Percentiles rank a stretch among this genome's conserved stretches.
Conservation (phyloP, 768 basidiomycete species). For the Lactifluus volemus region DNA sequence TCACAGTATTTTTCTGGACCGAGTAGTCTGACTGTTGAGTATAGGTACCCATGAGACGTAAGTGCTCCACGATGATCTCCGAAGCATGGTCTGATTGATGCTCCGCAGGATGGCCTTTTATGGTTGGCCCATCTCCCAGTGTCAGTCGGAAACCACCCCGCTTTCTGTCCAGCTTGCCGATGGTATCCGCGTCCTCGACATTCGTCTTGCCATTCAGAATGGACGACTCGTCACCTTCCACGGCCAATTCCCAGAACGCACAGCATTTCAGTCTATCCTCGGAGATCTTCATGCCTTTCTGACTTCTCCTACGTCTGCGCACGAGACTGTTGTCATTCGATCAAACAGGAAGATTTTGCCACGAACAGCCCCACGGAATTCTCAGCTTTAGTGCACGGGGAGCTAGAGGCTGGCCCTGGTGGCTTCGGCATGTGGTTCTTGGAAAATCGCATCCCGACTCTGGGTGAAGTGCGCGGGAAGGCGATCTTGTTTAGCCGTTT, state of each 20-base stretch:
- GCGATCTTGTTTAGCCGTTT: slow-evolving; percentile 83
- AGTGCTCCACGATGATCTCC: slow-evolving; percentile 14
- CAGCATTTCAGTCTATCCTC: slow-evolving; percentile 61
- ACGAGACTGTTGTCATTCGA: slow-evolving; percentile 78
- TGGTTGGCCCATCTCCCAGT: slow-evolving; percentile 82
- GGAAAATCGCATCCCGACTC: slow-evolving; percentile 66
- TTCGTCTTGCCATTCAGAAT: slow-evolving; percentile 64
- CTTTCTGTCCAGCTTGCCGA: slow-evolving; percentile 60
- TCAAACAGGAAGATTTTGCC: slow-evolving; percentile 79
- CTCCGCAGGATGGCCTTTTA: slow-evolving; percentile 65
- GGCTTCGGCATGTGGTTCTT: slow-evolving; percentile 67
- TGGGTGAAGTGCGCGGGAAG: slow-evolving; percentile 83
- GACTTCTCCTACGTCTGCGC: slow-evolving; percentile 41
- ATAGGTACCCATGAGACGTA: slow-evolving; percentile 66
- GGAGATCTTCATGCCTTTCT: slow-evolving; percentile 55
- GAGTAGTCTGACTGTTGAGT: slow-evolving; percentile 3
- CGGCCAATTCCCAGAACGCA: slow-evolving; percentile 61
- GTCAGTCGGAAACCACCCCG: slow-evolving; percentile 57
- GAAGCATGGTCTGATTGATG: background rate
- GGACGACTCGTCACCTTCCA: slow-evolving; percentile 70
- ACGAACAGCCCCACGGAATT: slow-evolving; percentile 41
- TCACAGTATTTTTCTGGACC: background rate
- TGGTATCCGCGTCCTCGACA: slow-evolving; percentile 76
- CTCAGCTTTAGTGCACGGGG: slow-evolving; percentile 55
- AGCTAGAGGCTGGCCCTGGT: slow-evolving; percentile 48